phyloP scores from a whole-genome alignment of 306 rosid species.

The Inga oerstediana region DNA sequence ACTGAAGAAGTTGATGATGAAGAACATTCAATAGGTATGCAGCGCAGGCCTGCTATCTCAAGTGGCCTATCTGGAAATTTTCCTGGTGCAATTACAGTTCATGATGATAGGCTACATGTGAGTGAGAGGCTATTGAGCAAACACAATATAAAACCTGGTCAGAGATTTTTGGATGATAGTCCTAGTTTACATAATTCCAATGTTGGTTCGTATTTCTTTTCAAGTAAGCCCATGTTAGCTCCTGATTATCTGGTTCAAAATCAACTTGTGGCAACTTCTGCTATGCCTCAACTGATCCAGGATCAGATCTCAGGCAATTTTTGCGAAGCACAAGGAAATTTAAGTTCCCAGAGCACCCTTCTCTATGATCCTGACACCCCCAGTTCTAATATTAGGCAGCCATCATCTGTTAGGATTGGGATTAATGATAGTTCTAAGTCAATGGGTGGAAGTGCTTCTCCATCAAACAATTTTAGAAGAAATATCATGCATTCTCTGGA shows the following conservation, averaged over 20 bases:
- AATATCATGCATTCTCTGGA: conserved; percentile 33
- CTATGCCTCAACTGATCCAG: conserved; percentile 32
- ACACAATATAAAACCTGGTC: conserved; percentile 22
- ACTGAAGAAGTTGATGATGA: conserved; percentile 24
- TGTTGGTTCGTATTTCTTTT: conserved; percentile 19
- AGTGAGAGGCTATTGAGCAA: conserved; percentile 34
- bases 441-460: conserved; percentile 28
- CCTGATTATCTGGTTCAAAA: conserved; percentile 38
- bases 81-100: conserved; percentile 30
- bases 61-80: conserved; percentile 26
- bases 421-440: conserved; percentile 30
- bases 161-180: conserved; percentile 31
- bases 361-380: conserved; percentile 38
- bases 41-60: conserved; percentile 22
- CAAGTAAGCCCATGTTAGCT: conserved; percentile 35
- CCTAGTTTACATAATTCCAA: conserved; percentile 35
- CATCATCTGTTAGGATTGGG: conserved; percentile 24
- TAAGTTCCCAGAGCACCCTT: conserved; percentile 12
- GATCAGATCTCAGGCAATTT: conserved; percentile 25
- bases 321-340: conserved; percentile 36
- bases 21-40: conserved; percentile 26
- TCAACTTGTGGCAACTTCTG: conserved; percentile 37
- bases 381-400: conserved; percentile 16
- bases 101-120: conserved; percentile 26
- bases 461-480: conserved; percentile 27